Percentiles rank a stretch among this genome's conserved stretches.
These are phyloP conservation scores for Mrakia frigida DNA, from an alignment of 768 basidiomycete species.

Conservation along the genomic window DNA sequence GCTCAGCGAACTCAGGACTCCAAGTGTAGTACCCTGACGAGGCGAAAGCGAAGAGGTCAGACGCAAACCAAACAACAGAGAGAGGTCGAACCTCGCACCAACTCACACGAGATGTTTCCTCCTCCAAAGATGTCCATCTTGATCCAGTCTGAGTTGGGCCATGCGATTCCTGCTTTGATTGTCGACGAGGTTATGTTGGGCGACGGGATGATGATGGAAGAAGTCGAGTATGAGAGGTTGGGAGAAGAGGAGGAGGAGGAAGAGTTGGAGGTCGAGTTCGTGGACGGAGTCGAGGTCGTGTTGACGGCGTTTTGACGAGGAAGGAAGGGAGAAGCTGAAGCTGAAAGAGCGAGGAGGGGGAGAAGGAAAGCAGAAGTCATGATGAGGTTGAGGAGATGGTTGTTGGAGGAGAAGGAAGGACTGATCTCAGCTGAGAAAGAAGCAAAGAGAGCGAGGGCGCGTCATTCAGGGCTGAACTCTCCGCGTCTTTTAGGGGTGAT, in stretches of 20 bases:
- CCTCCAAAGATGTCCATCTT: neutral
- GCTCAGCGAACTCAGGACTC: neutral
- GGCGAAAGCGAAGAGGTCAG: neutral
- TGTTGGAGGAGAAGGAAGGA: neutral
- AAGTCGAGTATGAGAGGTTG: neutral
- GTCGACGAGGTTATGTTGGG: neutral
- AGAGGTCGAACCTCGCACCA: neutral
- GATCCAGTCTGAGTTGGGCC: conserved; percentile 8
- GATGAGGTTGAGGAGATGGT: neutral
- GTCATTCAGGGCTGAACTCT: too few relatives aligned
- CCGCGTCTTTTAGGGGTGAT: neutral
- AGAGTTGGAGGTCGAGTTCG: neutral
- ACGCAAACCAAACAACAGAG: neutral
- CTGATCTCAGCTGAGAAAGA: neutral
- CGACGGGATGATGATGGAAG: neutral
- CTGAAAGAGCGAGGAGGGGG: neutral
- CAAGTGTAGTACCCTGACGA: conserved; percentile 3
- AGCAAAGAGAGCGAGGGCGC: neutral
- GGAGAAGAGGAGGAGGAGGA: neutral
- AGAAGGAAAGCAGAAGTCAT: neutral
- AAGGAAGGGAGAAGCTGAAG: neutral
- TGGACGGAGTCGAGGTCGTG: neutral
- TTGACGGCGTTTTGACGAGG: neutral
- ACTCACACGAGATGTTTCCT: neutral
- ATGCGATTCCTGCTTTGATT: neutral